Percentiles rank a stretch among this genome's conserved stretches.
These are phyloP conservation scores for Tetrapyrgos nigripes DNA, from an alignment of 1,284 basidiomycete species.

Conservation along the genomic window DNA sequence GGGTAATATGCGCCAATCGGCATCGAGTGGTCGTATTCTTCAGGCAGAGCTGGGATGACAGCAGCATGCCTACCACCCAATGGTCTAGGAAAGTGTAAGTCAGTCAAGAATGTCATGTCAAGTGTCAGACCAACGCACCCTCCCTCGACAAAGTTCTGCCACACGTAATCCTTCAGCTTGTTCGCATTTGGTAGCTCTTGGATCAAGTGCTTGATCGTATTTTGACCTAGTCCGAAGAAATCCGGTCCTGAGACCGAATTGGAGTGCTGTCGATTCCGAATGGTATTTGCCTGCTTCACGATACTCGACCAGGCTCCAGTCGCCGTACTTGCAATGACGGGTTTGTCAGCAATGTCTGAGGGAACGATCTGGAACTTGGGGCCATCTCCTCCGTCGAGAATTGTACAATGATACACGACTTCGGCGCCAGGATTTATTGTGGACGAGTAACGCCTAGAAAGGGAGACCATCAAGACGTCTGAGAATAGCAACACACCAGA, in stretches of 20 bases:
- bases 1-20: slow-evolving; percentile 52
- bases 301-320: slow-evolving; percentile 85
- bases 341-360: slow-evolving; percentile 66
- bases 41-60: slow-evolving; percentile 76
- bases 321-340: slow-evolving; percentile 80
- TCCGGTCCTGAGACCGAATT: slow-evolving; percentile 86
- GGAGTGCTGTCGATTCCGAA: slow-evolving; percentile 78
- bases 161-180: slow-evolving; percentile 74
- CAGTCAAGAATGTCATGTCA: slow-evolving; percentile 12
- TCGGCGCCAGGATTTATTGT: slow-evolving; percentile 69
- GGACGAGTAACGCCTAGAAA: slow-evolving; percentile 72
- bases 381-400: slow-evolving; percentile 80
- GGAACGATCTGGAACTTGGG: slow-evolving; percentile 84
- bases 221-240: slow-evolving; percentile 84
- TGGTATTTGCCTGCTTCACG: slow-evolving; percentile 78
- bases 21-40: slow-evolving; percentile 63
- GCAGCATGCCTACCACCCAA: slow-evolving; percentile 80
- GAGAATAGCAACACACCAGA: slow-evolving; percentile 10
- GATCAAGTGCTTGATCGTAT: slow-evolving; percentile 85
- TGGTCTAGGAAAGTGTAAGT: slow-evolving; percentile 47
- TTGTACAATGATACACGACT: slow-evolving; percentile 81
- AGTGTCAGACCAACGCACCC: slow-evolving; percentile 58
- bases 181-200: slow-evolving; percentile 78
- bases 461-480: slow-evolving; percentile 15
- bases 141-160: slow-evolving; percentile 83